Percentiles rank a stretch among this genome's conserved stretches.
Conservation (phyloP, 192 early-diverging fungal genomes). For the Rhizoclosmatium sp. region DNA sequence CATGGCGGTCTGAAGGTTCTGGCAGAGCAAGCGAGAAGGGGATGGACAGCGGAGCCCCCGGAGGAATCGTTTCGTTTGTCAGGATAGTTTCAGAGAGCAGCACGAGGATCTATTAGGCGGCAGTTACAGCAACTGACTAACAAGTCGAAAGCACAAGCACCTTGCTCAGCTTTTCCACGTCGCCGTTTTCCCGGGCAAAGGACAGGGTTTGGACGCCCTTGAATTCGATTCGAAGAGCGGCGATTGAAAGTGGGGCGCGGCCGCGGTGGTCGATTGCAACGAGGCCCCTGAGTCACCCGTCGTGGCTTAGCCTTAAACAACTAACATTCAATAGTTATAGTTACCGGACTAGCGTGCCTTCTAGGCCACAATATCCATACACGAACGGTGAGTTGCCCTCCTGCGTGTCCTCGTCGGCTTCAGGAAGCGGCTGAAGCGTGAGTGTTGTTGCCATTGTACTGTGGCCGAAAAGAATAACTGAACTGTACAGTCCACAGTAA, state of each 20-base stretch:
- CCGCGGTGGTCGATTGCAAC: constrained; percentile 24
- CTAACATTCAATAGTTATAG: constrained; percentile 42
- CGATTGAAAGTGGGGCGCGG: constrained; percentile 32
- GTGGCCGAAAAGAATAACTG: too few relatives aligned
- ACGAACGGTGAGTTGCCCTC: constrained; percentile 38
- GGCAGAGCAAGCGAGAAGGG: constrained; percentile 54
- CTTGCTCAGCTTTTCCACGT: neutral
- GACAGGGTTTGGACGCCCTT: constrained; percentile 6
- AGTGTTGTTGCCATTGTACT: neutral
- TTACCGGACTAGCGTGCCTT: constrained; percentile 29
- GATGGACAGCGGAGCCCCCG: constrained; percentile 26
- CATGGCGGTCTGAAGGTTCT: constrained; percentile 33
- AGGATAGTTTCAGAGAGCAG: constrained; percentile 33
- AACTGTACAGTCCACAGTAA: too few relatives aligned
- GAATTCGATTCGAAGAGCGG: constrained; percentile 32
- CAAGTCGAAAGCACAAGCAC: neutral
- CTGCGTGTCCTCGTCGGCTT: constrained; percentile 27
- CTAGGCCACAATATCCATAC: constrained; percentile 54
- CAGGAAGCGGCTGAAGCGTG: neutral
- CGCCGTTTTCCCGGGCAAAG: neutral
- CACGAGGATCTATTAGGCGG: constrained; percentile 33
- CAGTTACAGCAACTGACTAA: neutral
- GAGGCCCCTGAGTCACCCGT: constrained; percentile 22
- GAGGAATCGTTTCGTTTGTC: constrained; percentile 14
- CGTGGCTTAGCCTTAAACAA: neutral